Evolutionary conservation across 257 asterid genomes (phyloP), one percentile per base, ranked within the genome.

Genomic region (Petunia secreta): DNA sequence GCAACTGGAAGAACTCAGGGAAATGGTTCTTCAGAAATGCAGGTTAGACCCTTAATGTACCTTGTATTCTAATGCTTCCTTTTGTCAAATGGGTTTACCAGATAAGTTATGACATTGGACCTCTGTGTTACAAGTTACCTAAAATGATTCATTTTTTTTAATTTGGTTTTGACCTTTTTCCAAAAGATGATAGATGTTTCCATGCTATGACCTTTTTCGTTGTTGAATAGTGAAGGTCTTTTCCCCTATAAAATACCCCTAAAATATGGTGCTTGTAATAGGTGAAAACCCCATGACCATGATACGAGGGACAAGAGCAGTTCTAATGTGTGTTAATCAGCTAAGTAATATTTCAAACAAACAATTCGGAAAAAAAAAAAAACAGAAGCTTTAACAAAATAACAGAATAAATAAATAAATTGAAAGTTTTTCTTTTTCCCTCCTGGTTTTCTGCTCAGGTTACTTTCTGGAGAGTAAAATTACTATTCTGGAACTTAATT

Each of bases 1-100:
- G 82, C 86, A 89, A 52, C 90, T 95, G 65, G 94, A 87, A 81
- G 91, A 91, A 65, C 93, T 95, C 81, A 89, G 87, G 87, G 97
- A 89, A 50, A 63, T 58, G 44, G 97, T 89, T 55, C 92, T 93
- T 85, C 92, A 86, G 83, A 93, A 85, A 60, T 91, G 97, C 98
- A 95, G 99, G 99, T 95, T 75, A 81, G 94, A 84, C 34, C 36
- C 3, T 73, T 73, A 36, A 50, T 36, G 52, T 73, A 11, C 8
- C 46, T 73, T 36, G 60, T 11, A 13, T 62, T 50, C 43, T 36
- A 36, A 36, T 50, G 44, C 77, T 50, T 50, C 62, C 36, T 73
- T 73, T 48, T 34, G 3, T 73, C 3, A 62, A 52, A 73, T 46
- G 13, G 34, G 44, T 11, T 50, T 71, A 71, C 60, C 11, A 48